phyloP scores from a whole-genome alignment of 2,329 filamentous ascomycete species.

The Knoxdaviesia proteae region DNA sequence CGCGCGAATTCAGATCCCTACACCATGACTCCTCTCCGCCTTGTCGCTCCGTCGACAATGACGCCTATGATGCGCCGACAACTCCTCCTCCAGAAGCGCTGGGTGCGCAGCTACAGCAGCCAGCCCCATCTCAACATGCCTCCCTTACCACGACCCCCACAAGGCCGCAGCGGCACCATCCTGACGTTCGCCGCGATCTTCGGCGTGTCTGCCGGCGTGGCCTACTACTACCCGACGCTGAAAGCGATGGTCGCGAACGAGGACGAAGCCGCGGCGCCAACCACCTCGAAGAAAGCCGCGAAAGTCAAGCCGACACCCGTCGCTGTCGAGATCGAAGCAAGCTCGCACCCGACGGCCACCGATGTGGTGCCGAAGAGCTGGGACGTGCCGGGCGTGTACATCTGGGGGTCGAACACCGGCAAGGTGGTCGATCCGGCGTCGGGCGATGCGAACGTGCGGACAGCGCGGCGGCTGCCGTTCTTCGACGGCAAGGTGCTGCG shows the following conservation, averaged over 20 bases:
- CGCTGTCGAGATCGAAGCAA: slow-evolving; percentile 48
- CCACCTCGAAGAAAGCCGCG: slow-evolving; percentile 3
- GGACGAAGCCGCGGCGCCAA: too few species aligned
- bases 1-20: too few species aligned
- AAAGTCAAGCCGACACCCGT: slow-evolving; percentile 29
- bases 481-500: slow-evolving; percentile 72
- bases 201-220: slow-evolving; percentile 3
- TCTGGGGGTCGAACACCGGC: slow-evolving; percentile 78
- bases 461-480: slow-evolving; percentile 54
- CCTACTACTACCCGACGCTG: slow-evolving; percentile 6
- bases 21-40: too few species aligned
- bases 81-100: too few species aligned
- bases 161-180: too few species aligned
- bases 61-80: too few species aligned
- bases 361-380: slow-evolving; percentile 31
- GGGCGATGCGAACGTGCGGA: slow-evolving; percentile 57
- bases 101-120: too few species aligned
- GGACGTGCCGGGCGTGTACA: slow-evolving; percentile 72
- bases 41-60: too few species aligned
- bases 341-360: slow-evolving; percentile 5
- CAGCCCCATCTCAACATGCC: too few species aligned
- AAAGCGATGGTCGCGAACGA: background rate
- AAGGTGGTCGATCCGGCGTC: slow-evolving; percentile 72
- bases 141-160: too few species aligned
- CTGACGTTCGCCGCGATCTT: slow-evolving; percentile 1